Conservation (phyloP, 192 early-diverging fungal species). For the Gamsiella multidivaricata region DNA sequence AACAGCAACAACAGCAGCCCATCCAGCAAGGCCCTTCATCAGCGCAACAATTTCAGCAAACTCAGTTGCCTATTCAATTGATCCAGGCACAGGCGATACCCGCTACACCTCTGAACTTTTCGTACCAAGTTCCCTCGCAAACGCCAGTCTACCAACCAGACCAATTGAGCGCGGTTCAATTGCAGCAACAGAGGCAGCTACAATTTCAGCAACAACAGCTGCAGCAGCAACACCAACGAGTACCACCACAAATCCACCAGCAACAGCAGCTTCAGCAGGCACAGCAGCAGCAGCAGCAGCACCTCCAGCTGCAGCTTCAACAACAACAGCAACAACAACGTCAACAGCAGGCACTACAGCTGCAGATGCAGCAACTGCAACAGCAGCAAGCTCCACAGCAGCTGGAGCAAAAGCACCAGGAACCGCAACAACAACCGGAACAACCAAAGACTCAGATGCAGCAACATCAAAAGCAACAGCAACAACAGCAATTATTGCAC, state of each 20-base stretch:
- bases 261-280: slow-evolving; percentile 7
- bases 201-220: slow-evolving; percentile 22
- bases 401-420: neutral
- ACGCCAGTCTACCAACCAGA: neutral
- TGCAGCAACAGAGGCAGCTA: neutral
- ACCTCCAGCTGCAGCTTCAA: slow-evolving; percentile 15
- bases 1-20: too few species aligned
- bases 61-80: neutral
- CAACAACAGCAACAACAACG: slow-evolving; percentile 1
- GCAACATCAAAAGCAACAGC: slow-evolving; percentile 17
- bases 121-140: neutral
- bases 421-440: neutral
- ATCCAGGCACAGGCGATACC: neutral
- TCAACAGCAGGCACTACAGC: slow-evolving; percentile 11
- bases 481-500: slow-evolving; percentile 13
- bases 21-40: neutral
- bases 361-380: slow-evolving; percentile 8
- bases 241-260: neutral
- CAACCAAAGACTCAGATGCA: too few species aligned
- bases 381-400: slow-evolving; percentile 7
- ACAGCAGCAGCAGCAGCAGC: slow-evolving; percentile 22
- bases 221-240: slow-evolving; percentile 32
- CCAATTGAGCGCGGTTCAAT: neutral
- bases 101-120: neutral
- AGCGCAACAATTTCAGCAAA: neutral